Evolutionary conservation across 495 filamentous ascomycete genomes (phyloP).

Genomic region (Trichodelitschia bisporula): DNA sequence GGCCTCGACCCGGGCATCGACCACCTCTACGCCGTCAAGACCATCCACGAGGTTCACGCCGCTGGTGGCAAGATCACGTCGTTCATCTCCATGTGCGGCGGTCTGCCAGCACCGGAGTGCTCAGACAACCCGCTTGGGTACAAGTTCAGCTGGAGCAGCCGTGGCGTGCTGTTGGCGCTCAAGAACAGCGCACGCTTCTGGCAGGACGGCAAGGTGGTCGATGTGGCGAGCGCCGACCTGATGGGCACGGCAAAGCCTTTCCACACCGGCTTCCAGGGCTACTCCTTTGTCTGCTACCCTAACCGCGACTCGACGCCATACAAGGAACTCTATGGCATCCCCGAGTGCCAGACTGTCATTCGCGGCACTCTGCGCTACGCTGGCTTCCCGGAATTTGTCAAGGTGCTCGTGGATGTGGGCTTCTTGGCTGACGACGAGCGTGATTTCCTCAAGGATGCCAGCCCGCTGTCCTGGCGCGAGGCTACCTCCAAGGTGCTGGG

Average conservation of each 20-base stretch:
- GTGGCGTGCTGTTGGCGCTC: conserved; percentile 71
- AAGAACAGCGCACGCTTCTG: conserved; percentile 70
- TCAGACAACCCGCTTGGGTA: conserved; percentile 86
- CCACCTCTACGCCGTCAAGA: conserved; percentile 74
- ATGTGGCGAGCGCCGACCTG: conserved; percentile 26
- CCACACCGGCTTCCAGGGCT: conserved; percentile 58
- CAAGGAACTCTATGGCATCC: conserved; percentile 74
- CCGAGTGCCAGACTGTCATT: conserved; percentile 53
- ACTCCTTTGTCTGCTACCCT: conserved; percentile 76
- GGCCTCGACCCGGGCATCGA: conserved; percentile 35
- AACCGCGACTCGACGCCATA: conserved; percentile 78
- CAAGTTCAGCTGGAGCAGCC: conserved; percentile 56
- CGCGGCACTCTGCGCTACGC: conserved; percentile 60
- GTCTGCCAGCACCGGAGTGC: conserved; percentile 58
- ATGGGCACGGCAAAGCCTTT: conserved; percentile 83
- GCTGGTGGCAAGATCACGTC: conserved; percentile 65
- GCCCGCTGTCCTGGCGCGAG: conserved; percentile 48
- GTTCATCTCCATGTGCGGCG: conserved; percentile 80
- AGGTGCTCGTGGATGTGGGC: conserved; percentile 60
- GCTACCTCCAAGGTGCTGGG: conserved; percentile 51
- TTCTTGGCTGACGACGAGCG: conserved; percentile 49
- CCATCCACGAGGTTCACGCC: conserved; percentile 58
- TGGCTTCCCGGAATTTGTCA: conserved; percentile 75
- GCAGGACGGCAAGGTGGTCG: conserved; percentile 48
- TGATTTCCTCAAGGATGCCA: conserved; percentile 27